A percentile compares a stretch with the other conserved stretches of the same genome.
Evolutionary conservation across 2,329 filamentous ascomycete species (phyloP).

Genomic region (Fusarium nurragi): DNA sequence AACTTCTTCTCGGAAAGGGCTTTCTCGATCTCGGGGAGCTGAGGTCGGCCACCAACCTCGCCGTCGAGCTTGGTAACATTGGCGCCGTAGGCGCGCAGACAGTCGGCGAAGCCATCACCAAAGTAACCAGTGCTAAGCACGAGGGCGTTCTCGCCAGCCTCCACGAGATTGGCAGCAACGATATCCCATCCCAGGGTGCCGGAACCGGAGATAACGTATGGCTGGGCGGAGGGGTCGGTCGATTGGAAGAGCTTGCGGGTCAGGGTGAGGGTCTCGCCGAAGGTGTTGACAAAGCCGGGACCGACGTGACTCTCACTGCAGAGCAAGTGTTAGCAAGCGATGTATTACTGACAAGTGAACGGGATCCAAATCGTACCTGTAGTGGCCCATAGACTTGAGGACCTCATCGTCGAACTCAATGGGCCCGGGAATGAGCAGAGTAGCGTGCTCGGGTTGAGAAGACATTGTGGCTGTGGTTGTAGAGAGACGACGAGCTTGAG

Average conservation of each 20-base stretch:
- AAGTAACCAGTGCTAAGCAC: conserved; percentile 98
- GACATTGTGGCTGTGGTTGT: conserved; percentile 61
- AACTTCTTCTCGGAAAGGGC: conserved; percentile 90
- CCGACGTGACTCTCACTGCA: conserved; percentile 92
- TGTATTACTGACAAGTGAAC: not conserved
- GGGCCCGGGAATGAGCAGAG: conserved; percentile 94
- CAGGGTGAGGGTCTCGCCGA: conserved; percentile 88
- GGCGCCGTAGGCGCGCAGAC: conserved; percentile 89
- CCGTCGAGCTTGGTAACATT: conserved; percentile 91
- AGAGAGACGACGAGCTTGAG: conserved; percentile 38
- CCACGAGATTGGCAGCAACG: conserved; percentile 90
- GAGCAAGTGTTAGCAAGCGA: conserved; percentile 8
- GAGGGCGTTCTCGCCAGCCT: conserved; percentile 88
- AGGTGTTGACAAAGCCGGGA: conserved; percentile 85
- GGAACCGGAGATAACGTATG: conserved; percentile 92
- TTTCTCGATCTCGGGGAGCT: conserved; percentile 86
- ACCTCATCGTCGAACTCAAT: conserved; percentile 99
- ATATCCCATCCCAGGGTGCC: conserved; percentile 97
- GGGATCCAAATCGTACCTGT: conserved; percentile 62
- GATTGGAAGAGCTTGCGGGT: conserved; percentile 96
- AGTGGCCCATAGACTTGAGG: conserved; percentile 93
- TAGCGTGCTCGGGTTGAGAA: conserved; percentile 68
- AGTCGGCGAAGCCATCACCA: conserved; percentile 92
- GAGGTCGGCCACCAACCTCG: conserved; percentile 85
- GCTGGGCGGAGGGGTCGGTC: conserved; percentile 81